Evolutionary conservation across 129 eudicot species (phyloP).

Genomic region (Sambucus nigra): DNA sequence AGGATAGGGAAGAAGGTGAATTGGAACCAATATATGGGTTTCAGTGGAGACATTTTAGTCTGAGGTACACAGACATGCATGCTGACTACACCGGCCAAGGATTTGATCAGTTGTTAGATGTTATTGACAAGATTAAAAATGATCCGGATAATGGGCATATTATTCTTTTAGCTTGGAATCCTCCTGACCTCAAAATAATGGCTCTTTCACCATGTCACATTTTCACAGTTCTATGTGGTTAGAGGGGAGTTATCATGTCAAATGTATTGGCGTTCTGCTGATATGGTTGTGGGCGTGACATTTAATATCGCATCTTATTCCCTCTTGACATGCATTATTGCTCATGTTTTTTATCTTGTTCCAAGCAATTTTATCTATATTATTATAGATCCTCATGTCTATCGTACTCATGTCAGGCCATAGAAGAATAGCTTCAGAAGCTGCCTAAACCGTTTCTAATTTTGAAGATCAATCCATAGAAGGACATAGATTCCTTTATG

Average conservation of each 20-base stretch:
- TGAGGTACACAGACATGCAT: conserved; percentile 84
- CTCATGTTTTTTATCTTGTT: conserved; percentile 89
- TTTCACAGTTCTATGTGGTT: conserved; percentile 71
- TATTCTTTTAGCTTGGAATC: conserved; percentile 94
- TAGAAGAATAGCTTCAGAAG: conserved; percentile 78
- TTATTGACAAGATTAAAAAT: conserved; percentile 69
- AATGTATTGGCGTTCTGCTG: conserved; percentile 98
- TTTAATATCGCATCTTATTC: conserved; percentile 92
- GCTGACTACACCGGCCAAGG: conserved; percentile 95
- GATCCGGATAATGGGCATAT: conserved; percentile 85
- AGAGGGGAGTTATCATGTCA: conserved; percentile 93
- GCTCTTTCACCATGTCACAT: conserved; percentile 97
- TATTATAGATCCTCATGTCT: conserved; percentile 89
- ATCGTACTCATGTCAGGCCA: conserved; percentile 69
- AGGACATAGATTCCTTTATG: conserved; percentile 69
- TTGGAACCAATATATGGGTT: conserved; percentile 90
- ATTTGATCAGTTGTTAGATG: conserved; percentile 79
- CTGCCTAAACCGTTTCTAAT: conserved; percentile 76
- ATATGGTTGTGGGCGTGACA: conserved; percentile 96
- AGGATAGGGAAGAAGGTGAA: conserved; percentile 91
- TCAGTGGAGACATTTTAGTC: conserved; percentile 98
- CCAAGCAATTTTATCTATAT: conserved; percentile 86
- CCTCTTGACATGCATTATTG: conserved; percentile 85
- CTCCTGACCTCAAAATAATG: conserved; percentile 87
- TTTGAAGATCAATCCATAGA: conserved; percentile 65